Evolutionary conservation across 2,329 filamentous ascomycete genomes (phyloP).

Genomic region (Colletotrichum theobromicola): DNA sequence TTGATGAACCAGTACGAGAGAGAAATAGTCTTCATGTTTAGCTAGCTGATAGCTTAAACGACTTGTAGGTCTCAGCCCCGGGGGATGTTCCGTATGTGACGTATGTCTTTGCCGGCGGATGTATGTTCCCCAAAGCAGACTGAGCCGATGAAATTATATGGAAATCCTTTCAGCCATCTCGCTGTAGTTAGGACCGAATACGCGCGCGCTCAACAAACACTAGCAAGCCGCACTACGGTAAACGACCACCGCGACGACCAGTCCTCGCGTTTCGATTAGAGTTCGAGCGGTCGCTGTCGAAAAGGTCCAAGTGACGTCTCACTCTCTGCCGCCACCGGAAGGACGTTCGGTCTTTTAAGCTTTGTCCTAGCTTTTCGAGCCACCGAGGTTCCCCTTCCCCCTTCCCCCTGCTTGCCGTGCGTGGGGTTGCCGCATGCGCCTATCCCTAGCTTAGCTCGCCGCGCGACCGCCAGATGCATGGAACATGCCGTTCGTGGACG

Average conservation of each 20-base stretch:
- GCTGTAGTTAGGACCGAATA: not conserved
- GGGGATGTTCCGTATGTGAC: not conserved
- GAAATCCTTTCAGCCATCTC: not conserved
- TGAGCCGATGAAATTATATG: not conserved
- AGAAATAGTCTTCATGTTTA: not conserved
- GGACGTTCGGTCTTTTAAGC: not conserved
- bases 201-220: not conserved
- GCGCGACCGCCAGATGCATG: not conserved
- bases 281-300: not conserved
- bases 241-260: not conserved
- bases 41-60: not conserved
- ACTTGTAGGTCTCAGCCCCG: not conserved
- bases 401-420: too few relatives aligned
- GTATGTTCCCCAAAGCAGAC: fast-evolving
- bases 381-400: not conserved
- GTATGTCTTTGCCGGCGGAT: not conserved
- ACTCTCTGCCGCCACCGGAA: not conserved
- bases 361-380: not conserved
- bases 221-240: not conserved
- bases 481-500: not conserved
- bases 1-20: not conserved
- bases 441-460: not conserved
- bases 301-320: constrained; percentile 10
- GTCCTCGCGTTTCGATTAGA: not conserved
- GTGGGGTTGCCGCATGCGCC: not conserved